Conservation (phyloP, 192 early-diverging fungal species). For the Backusella luteola region DNA sequence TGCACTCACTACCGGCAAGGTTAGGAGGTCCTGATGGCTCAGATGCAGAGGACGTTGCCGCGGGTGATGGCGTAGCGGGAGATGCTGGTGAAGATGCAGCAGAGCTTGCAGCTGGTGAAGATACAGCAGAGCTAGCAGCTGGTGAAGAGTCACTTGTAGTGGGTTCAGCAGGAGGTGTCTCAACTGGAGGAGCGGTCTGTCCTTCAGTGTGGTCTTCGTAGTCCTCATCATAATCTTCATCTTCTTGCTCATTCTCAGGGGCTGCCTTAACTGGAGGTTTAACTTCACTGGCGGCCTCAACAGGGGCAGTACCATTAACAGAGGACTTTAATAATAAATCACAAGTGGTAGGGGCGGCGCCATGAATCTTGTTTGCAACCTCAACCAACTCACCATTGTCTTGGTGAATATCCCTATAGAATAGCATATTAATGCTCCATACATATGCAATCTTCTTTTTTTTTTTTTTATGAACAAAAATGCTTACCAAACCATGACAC, state of each 20-base stretch:
- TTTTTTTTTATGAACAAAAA: neutral
- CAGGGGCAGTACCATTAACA: neutral
- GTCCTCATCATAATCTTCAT: neutral
- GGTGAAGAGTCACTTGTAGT: neutral
- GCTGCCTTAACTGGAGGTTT: neutral
- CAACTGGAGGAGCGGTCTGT: neutral
- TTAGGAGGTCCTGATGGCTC: neutral
- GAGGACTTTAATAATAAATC: neutral
- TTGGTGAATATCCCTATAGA: conserved; percentile 36
- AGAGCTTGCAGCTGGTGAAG: neutral
- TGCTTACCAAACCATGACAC: conserved; percentile 61
- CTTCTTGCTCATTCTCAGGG: neutral
- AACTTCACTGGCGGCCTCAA: neutral
- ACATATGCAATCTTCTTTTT: too few relatives aligned
- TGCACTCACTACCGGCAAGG: neutral
- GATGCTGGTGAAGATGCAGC: neutral
- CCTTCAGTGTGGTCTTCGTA: neutral
- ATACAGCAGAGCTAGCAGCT: neutral
- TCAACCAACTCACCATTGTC: conserved; percentile 35
- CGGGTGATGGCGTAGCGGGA: neutral
- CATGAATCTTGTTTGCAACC: conserved; percentile 21
- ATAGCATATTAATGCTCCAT: neutral
- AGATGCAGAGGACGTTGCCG: neutral
- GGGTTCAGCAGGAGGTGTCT: neutral
- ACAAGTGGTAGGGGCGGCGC: neutral